Evolutionary conservation across 2,329 filamentous ascomycete genomes (phyloP).

Genomic region (Trichoderma sp.): DNA sequence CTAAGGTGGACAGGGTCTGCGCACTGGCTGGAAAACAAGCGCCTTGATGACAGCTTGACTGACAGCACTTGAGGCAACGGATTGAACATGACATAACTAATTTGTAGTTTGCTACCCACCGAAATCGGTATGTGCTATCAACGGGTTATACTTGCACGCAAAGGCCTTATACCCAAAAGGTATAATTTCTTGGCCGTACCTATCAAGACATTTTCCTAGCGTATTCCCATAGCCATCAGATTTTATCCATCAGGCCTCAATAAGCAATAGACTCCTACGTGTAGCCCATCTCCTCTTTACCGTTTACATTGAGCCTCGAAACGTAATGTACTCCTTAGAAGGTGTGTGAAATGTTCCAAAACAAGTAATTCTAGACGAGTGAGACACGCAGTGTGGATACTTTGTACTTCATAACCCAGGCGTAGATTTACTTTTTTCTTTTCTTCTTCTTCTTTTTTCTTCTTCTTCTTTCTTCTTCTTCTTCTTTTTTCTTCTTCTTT

Average conservation of each 20-base stretch:
- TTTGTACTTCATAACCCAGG: background rate
- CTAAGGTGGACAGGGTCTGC: background rate
- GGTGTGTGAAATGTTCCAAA: background rate
- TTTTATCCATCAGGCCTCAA: background rate
- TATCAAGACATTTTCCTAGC: background rate
- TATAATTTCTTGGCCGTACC: background rate
- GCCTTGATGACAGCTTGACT: background rate
- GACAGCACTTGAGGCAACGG: background rate
- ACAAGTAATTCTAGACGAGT: background rate
- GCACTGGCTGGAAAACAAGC: constrained; percentile 1
- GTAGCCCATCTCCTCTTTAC: background rate
- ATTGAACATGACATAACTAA: background rate
- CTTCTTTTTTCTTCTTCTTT: too few relatives aligned
- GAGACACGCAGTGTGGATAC: background rate
- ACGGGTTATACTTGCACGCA: background rate
- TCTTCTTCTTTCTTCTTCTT: too few relatives aligned
- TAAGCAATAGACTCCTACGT: background rate
- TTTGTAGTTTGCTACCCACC: background rate
- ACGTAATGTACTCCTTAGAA: background rate
- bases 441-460: too few relatives aligned
- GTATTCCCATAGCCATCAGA: background rate
- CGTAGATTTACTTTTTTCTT: background rate
- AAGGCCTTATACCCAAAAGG: background rate
- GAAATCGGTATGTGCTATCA: background rate
- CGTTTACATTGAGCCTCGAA: background rate